Evolutionary conservation across 2,329 filamentous ascomycete genomes (phyloP).

Genomic region (Aspergillus aculeatus): DNA sequence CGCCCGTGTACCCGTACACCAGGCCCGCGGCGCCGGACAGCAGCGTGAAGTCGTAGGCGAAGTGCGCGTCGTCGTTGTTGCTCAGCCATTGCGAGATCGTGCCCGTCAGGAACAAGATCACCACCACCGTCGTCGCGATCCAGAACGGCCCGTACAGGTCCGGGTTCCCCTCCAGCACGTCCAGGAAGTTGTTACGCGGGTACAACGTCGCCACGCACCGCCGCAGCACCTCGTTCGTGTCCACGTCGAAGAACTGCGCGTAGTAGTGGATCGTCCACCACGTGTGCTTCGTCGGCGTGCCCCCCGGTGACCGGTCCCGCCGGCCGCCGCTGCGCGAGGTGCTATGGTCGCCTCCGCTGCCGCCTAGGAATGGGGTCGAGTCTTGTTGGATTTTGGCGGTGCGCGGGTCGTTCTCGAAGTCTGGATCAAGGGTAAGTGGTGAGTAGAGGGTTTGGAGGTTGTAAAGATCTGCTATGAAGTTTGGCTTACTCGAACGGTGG

Average conservation of each 20-base stretch:
- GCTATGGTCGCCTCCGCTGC: conserved; percentile 26
- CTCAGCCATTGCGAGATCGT: conserved; percentile 91
- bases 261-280: conserved; percentile 95
- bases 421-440: conserved; percentile 30
- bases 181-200: conserved; percentile 90
- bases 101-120: conserved; percentile 92
- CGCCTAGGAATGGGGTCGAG: conserved; percentile 51
- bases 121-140: conserved; percentile 96
- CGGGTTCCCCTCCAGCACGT: conserved; percentile 93
- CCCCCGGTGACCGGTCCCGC: conserved; percentile 42
- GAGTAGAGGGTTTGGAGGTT: background rate
- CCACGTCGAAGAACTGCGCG: conserved; percentile 97
- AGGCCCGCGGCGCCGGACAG: conserved; percentile 87
- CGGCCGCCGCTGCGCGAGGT: conserved; percentile 40
- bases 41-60: conserved; percentile 87
- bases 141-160: conserved; percentile 97
- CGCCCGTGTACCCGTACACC: conserved; percentile 89
- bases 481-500: conserved; percentile 72
- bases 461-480: background rate
- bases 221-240: conserved; percentile 82
- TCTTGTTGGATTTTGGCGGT: conserved; percentile 50
- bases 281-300: conserved; percentile 70
- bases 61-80: conserved; percentile 64
- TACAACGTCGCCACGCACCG: conserved; percentile 88
- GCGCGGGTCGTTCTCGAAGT: conserved; percentile 66